Conservation (phyloP, 805 yeast genomes). For the Isabelozyma pseudorhagii region DNA sequence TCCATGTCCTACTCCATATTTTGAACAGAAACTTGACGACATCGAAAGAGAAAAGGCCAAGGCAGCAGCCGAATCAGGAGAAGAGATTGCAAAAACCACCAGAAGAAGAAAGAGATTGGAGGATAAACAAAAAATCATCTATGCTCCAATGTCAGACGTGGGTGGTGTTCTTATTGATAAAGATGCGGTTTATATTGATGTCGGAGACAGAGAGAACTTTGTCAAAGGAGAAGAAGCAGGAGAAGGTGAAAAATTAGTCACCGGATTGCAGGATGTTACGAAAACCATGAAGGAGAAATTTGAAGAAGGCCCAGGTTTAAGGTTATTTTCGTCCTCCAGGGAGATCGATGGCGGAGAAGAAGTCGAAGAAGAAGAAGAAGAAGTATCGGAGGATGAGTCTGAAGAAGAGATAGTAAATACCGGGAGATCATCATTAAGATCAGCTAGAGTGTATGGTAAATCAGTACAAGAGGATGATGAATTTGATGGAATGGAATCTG, state of each 20-base stretch:
- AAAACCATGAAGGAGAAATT: constrained; percentile 56
- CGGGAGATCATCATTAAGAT: constrained; percentile 68
- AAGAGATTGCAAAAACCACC: constrained; percentile 47
- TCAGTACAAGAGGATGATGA: constrained; percentile 48
- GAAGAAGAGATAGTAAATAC: constrained; percentile 32
- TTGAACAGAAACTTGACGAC: constrained; percentile 81
- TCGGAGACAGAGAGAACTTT: constrained; percentile 56
- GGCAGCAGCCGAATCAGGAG: constrained; percentile 61
- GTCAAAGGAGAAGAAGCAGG: constrained; percentile 68
- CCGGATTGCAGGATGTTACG: constrained; percentile 71
- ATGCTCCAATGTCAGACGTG: constrained; percentile 99
- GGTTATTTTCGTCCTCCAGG: constrained; percentile 64
- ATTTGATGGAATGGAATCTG: constrained; percentile 37
- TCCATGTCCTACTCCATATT: constrained; percentile 98
- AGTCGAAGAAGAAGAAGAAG: constrained; percentile 38
- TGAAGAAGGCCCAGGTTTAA: constrained; percentile 65
- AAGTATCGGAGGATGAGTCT: constrained; percentile 26
- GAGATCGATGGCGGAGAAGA: constrained; percentile 37
- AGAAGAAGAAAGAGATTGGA: constrained; percentile 86
- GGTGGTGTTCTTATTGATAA: constrained; percentile 96
- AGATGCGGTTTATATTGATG: constrained; percentile 94
- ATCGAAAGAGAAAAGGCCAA: constrained; percentile 70
- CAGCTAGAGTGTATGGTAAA: constrained; percentile 50
- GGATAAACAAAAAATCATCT: constrained; percentile 88
- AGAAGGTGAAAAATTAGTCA: constrained; percentile 82